phyloP scores from a whole-genome alignment of 2,329 filamentous ascomycete genomes.

The Gnomoniopsis smithogilvyi region DNA sequence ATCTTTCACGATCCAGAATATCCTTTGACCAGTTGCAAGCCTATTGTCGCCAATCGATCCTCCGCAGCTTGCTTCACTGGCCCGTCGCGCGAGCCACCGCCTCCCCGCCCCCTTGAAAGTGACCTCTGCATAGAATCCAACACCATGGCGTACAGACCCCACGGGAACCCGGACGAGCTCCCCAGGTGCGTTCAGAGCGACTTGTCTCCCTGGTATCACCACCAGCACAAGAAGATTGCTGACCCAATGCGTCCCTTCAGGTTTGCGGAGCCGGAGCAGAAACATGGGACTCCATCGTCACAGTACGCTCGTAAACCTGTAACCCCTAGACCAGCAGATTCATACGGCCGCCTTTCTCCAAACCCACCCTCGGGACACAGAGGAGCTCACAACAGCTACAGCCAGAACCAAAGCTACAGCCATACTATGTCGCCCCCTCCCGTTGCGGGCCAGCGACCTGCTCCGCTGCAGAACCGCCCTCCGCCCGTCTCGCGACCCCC shows the following conservation, averaged over 20 bases:
- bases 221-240: neutral
- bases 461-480: constrained; percentile 44
- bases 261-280: constrained; percentile 49
- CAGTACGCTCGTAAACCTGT: constrained; percentile 49
- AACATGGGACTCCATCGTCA: constrained; percentile 24
- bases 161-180: constrained; percentile 92
- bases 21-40: neutral
- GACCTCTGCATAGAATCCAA: neutral
- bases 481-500: constrained; percentile 61
- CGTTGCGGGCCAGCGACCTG: constrained; percentile 38
- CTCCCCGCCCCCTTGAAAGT: too few relatives aligned
- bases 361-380: constrained; percentile 8
- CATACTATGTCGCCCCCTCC: constrained; percentile 49
- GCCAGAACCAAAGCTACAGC: constrained; percentile 26
- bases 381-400: constrained; percentile 1
- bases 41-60: neutral
- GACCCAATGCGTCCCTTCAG: constrained; percentile 26
- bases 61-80: neutral
- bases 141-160: constrained; percentile 86
- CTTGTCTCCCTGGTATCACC: constrained; percentile 12
- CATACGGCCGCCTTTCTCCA: constrained; percentile 10
- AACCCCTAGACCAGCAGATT: constrained; percentile 36
- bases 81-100: constrained; percentile 7
- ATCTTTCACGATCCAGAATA: neutral
- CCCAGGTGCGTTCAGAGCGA: constrained; percentile 64